Evolutionary conservation across 352 stramenopile genomes (phyloP).

Genomic region (Globisporangium okanoganense): DNA sequence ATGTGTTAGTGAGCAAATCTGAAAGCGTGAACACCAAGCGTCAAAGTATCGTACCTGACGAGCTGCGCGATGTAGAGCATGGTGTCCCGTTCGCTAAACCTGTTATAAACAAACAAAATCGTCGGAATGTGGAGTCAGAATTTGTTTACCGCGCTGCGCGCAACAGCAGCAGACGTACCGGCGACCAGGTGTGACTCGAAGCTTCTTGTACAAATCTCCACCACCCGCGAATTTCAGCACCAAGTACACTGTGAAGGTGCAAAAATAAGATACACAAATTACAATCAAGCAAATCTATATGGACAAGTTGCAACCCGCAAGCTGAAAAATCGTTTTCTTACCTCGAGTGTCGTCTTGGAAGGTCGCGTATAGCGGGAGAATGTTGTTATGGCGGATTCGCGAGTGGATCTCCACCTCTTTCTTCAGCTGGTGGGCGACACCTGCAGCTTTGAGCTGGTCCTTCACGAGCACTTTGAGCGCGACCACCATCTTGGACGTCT

Average conservation of each 20-base stretch:
- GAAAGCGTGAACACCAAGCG: not conserved
- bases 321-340: slow-evolving; percentile 8
- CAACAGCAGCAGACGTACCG: slow-evolving; percentile 22
- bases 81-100: slow-evolving; percentile 59
- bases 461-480: slow-evolving; percentile 92
- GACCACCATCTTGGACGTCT: slow-evolving; percentile 71
- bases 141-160: not conserved
- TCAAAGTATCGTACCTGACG: slow-evolving; percentile 35
- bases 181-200: slow-evolving; percentile 42
- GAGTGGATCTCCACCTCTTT: slow-evolving; percentile 93
- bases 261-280: not conserved
- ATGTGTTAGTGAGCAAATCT: not conserved
- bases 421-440: slow-evolving; percentile 72
- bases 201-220: slow-evolving; percentile 83
- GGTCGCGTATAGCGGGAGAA: slow-evolving; percentile 81
- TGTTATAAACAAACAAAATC: slow-evolving; percentile 10
- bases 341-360: slow-evolving; percentile 77
- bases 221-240: slow-evolving; percentile 84
- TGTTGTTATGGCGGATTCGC: slow-evolving; percentile 84
- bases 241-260: slow-evolving; percentile 60
- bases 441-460: slow-evolving; percentile 59
- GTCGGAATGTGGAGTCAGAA: not conserved
- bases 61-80: slow-evolving; percentile 71
- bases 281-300: not conserved
- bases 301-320: not conserved